A percentile compares a stretch with the other conserved stretches of the same genome.
Conservation (phyloP, 768 basidiomycete genomes). For the Pleurotus pulmonarius region DNA sequence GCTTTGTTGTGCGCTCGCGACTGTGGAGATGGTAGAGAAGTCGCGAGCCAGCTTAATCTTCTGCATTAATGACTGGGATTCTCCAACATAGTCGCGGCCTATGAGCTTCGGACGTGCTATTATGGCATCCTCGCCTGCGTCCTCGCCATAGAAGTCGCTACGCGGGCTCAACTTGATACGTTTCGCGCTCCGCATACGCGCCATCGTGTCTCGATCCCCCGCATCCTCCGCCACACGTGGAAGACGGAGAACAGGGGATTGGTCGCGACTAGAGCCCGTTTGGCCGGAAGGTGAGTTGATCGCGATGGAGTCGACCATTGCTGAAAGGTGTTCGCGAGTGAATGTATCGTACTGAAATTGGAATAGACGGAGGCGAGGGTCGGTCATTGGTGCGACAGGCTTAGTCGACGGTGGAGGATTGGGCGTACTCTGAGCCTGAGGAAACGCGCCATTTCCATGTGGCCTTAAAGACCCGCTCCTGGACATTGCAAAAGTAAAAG, state of each 20-base stretch:
- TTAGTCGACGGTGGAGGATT: slow-evolving; percentile 27
- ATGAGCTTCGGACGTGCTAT: slow-evolving; percentile 44
- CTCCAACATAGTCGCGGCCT: slow-evolving; percentile 72
- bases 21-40: slow-evolving; percentile 72
- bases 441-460: slow-evolving; percentile 25
- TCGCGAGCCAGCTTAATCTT: slow-evolving; percentile 76
- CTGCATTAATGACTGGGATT: slow-evolving; percentile 74
- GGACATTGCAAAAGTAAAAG: slow-evolving; percentile 77
- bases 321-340: slow-evolving; percentile 90
- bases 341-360: slow-evolving; percentile 96
- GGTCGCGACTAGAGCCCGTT: slow-evolving; percentile 40
- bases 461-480: slow-evolving; percentile 26
- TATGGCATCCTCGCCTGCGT: slow-evolving; percentile 39
- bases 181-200: slow-evolving; percentile 71
- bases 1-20: slow-evolving; percentile 36
- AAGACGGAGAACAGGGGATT: slow-evolving; percentile 44
- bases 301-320: slow-evolving; percentile 94
- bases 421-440: slow-evolving; percentile 66
- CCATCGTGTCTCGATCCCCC: slow-evolving; percentile 29
- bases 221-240: slow-evolving; percentile 47
- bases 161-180: slow-evolving; percentile 75
- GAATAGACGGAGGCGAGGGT: slow-evolving; percentile 81
- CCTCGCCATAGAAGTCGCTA: slow-evolving; percentile 54
- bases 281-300: slow-evolving; percentile 63
- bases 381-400: slow-evolving; percentile 41